Conservation (phyloP, 2,329 filamentous ascomycete genomes). For the Aspergillus sp. region DNA sequence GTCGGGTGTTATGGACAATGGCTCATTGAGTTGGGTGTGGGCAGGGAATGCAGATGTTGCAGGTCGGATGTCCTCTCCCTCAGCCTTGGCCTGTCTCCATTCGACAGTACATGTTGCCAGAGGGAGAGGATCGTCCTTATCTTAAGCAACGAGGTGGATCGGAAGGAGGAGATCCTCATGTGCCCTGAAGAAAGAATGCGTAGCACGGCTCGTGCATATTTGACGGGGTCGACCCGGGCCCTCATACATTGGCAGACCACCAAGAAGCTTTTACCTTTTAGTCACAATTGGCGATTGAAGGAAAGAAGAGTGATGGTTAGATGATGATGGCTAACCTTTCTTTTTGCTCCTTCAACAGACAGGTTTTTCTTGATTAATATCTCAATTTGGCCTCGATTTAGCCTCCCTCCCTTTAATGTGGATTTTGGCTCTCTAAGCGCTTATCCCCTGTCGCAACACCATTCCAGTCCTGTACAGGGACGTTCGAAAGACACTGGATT, state of each 20-base stretch:
- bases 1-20: background rate
- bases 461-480: conserved; percentile 28
- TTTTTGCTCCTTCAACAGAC: conserved; percentile 16
- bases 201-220: conserved; percentile 19
- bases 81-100: background rate
- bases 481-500: conserved; percentile 30
- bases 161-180: conserved; percentile 18
- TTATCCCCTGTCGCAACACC: conserved; percentile 21
- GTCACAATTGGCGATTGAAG: background rate
- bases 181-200: conserved; percentile 17
- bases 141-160: conserved; percentile 5
- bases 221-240: conserved; percentile 17
- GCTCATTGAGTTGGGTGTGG: conserved; percentile 1
- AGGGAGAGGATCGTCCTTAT: conserved; percentile 11
- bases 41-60: background rate
- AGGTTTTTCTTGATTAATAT: conserved; percentile 20
- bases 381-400: conserved; percentile 23
- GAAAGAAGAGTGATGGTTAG: conserved; percentile 1
- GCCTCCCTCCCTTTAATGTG: conserved; percentile 29
- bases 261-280: conserved; percentile 11
- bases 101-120: conserved; percentile 12
- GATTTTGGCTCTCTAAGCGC: conserved; percentile 29
- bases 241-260: conserved; percentile 19
- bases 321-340: conserved; percentile 19
- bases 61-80: background rate